These are phyloP conservation scores for Fusarium sp. DNA, from an alignment of 2,329 filamentous ascomycete species.

Conservation along the genomic window DNA sequence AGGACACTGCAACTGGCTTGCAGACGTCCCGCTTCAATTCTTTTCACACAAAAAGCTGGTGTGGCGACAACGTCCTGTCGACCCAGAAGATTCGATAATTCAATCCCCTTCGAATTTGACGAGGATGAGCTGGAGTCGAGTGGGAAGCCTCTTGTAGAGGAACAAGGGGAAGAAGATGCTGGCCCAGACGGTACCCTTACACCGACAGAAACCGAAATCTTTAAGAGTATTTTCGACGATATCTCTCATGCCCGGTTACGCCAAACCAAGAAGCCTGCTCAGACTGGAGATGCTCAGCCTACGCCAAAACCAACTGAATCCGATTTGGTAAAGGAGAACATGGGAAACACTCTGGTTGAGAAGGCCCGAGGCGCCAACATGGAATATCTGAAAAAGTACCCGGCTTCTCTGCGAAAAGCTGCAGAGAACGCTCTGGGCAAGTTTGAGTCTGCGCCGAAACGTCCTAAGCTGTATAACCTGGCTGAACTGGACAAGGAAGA, in stretches of 20 bases:
- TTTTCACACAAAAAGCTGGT: conserved; percentile 37
- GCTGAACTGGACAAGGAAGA: conserved; percentile 49
- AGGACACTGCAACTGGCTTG: conserved; percentile 60
- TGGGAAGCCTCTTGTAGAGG: background rate
- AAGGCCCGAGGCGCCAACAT: conserved; percentile 49
- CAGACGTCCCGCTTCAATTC: conserved; percentile 41
- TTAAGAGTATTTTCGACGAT: conserved; percentile 66
- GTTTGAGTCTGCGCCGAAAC: conserved; percentile 50
- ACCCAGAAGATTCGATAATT: conserved; percentile 45
- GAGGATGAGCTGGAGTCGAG: conserved; percentile 53
- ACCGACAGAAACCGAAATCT: conserved; percentile 66
- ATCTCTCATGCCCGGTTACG: conserved; percentile 53
- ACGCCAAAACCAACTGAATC: background rate
- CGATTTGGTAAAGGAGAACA: background rate
- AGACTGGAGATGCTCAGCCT: background rate
- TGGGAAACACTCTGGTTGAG: conserved; percentile 49
- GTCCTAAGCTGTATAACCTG: conserved; percentile 41
- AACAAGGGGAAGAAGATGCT: background rate
- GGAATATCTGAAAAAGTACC: conserved; percentile 53
- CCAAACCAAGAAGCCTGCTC: conserved; percentile 40
- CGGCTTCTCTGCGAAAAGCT: conserved; percentile 53
- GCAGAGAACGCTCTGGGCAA: conserved; percentile 54
- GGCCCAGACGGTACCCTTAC: conserved; percentile 64
- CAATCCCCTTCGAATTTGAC: conserved; percentile 66
- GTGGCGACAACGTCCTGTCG: conserved; percentile 25